Evolutionary conservation across 805 yeast genomes (phyloP).

Genomic region (Millerozyma acaciae): DNA sequence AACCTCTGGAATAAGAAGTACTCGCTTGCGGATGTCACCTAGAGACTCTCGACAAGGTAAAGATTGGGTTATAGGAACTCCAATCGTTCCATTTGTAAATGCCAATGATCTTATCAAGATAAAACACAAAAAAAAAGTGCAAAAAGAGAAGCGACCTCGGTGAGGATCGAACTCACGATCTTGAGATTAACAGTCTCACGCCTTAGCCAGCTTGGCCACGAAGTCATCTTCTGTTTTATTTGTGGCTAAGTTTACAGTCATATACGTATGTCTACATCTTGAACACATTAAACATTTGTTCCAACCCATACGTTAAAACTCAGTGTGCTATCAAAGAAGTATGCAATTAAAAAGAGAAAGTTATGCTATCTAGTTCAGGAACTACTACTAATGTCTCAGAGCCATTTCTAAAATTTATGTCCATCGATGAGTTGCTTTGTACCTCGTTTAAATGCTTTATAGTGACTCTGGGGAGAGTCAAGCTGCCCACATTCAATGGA

Average conservation of each 20-base stretch:
- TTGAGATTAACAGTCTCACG: slow-evolving; percentile 9
- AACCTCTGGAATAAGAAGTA: not conserved
- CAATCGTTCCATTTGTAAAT: not conserved
- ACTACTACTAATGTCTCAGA: slow-evolving; percentile 67
- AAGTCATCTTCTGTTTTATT: slow-evolving; percentile 5
- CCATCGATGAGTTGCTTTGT: slow-evolving; percentile 54
- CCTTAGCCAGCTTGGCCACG: slow-evolving; percentile 13
- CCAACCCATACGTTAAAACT: too few relatives aligned
- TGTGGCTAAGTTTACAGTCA: too few relatives aligned
- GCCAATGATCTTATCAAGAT: not conserved
- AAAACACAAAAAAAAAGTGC: not conserved
- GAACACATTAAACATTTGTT: too few relatives aligned
- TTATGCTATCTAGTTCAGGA: slow-evolving; percentile 61
- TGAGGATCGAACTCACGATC: slow-evolving; percentile 11
- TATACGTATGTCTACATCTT: too few relatives aligned
- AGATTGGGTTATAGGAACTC: too few relatives aligned
- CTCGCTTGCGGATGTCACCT: not conserved
- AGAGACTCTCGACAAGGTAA: not conserved
- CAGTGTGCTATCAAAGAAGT: too few relatives aligned
- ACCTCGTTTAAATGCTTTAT: slow-evolving; percentile 37
- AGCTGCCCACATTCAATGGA: slow-evolving; percentile 74
- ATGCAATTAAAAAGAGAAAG: slow-evolving; percentile 48
- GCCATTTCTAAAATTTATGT: slow-evolving; percentile 63
- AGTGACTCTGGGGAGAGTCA: slow-evolving; percentile 61
- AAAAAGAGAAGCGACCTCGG: slow-evolving; percentile 9